Evolutionary conservation across 345 rosid species (phyloP).

Genomic region (Streptanthus diversifolius): DNA sequence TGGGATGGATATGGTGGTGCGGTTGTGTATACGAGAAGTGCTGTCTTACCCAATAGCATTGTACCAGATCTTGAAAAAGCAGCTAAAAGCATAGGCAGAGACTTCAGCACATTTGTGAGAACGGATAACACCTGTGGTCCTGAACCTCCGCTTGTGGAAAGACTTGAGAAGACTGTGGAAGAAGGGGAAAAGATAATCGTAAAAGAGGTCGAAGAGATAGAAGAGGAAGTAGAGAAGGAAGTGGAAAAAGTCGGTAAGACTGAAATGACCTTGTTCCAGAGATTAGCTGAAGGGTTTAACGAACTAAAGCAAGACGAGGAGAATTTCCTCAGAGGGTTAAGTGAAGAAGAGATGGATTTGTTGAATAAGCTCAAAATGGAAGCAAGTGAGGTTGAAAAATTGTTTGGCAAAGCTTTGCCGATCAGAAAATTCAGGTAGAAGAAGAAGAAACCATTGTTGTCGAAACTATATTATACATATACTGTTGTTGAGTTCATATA

Average conservation of each 20-base stretch:
- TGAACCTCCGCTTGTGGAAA: constrained; percentile 85
- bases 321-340: constrained; percentile 50
- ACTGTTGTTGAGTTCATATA: neutral
- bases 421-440: constrained; percentile 66
- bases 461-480: neutral
- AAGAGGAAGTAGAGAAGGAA: constrained; percentile 44
- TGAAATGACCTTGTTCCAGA: constrained; percentile 67
- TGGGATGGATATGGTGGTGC: constrained; percentile 99
- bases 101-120: constrained; percentile 62
- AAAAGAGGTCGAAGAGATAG: constrained; percentile 63
- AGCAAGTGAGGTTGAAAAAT: constrained; percentile 73
- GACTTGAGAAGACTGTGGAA: constrained; percentile 88
- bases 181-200: constrained; percentile 68
- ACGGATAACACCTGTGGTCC: constrained; percentile 86
- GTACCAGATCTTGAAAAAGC: constrained; percentile 80
- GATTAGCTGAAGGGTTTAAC: constrained; percentile 67
- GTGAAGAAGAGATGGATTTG: constrained; percentile 79
- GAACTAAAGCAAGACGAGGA: constrained; percentile 69
- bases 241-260: constrained; percentile 59
- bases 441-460: neutral
- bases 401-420: constrained; percentile 69
- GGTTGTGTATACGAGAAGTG: constrained; percentile 83
- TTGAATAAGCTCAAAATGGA: constrained; percentile 71
- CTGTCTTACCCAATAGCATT: constrained; percentile 63
- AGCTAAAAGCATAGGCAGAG: constrained; percentile 73